These are phyloP conservation scores for Henningerozyma blattae DNA, from an alignment of 805 yeast species.

Conservation along the genomic window DNA sequence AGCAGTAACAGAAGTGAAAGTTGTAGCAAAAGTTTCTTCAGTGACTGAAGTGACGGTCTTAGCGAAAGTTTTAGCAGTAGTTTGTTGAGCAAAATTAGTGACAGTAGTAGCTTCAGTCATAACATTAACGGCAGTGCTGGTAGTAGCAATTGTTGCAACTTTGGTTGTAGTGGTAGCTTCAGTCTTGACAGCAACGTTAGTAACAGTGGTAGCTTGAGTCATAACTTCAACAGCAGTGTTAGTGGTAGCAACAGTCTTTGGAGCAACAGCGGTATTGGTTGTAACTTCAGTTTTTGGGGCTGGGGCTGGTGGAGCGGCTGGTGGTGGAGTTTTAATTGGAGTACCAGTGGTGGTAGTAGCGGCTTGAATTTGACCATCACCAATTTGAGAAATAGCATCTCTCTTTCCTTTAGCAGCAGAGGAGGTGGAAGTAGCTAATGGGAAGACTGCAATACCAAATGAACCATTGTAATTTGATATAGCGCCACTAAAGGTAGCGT, in stretches of 20 bases:
- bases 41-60: too few species aligned
- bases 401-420: slow-evolving; percentile 12
- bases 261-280: slow-evolving; percentile 26
- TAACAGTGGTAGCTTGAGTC: background rate
- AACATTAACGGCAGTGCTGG: too few species aligned
- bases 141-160: too few species aligned
- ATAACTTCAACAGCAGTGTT: slow-evolving; percentile 10
- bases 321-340: slow-evolving; percentile 4
- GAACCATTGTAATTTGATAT: slow-evolving; percentile 26
- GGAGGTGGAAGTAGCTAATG: slow-evolving; percentile 22
- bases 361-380: slow-evolving; percentile 35
- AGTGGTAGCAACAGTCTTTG: slow-evolving; percentile 18
- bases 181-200: too few species aligned
- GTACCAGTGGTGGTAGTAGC: slow-evolving; percentile 24
- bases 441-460: slow-evolving; percentile 33
- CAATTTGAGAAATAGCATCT: slow-evolving; percentile 6
- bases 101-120: too few species aligned
- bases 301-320: slow-evolving; percentile 13
- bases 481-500: slow-evolving; percentile 28
- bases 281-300: slow-evolving; percentile 1
- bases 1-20: too few species aligned
- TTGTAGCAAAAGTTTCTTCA: too few species aligned
- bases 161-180: too few species aligned
- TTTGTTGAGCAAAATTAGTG: too few species aligned
- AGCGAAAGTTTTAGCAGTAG: too few species aligned